Evolutionary conservation across 352 stramenopile genomes (phyloP), one percentile per base, ranked within the genome.

Genomic region (Globisporangium takayamanum): DNA sequence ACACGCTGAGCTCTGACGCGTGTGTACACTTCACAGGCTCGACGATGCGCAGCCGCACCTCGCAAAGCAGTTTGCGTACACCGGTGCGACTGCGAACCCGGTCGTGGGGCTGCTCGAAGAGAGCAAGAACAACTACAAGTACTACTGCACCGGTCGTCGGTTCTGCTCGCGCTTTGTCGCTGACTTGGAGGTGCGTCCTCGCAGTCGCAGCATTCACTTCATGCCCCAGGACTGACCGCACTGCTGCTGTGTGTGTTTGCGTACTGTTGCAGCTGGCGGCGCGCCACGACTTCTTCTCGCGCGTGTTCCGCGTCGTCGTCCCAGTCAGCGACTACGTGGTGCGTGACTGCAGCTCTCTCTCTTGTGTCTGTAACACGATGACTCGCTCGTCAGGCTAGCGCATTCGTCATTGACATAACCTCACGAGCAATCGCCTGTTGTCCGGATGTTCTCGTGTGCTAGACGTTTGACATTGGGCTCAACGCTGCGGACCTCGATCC

Each of bases 121-220:
- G 57, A 84, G 73, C 59, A 76, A 72, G 60, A 81, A 65, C 69
- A 90, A 88, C 66, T 92, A 78, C 69, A 92, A 89, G 71, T 92
- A 92, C 68, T 92, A 88, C 53, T 92, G 82, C 73, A 90, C 82
- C 1, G 82, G 82, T 18, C 78, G 82, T 42, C 80, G 82, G 26
- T 92, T 89, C 59, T 87, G 84, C 65, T 84, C 78, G 49, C 80
- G 80, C 39, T 82, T 92, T 37, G 67, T 89, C 25, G 76, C 60
- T 0, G 76, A 89, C 54, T 41, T 92, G n/a, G 59, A 87, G 67
- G 78, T 89, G 59, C 25, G 52, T 42, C n/a, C 16, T 18, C 2
- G 30, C 16, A 2, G 5, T 16, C 20, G 41, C 42, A 5, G 28
- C 36, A 25, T 15, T 14, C 37, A 5, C 1, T 47, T 10, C 12